A percentile compares a stretch with the other conserved stretches of the same genome.
Conservation (phyloP, 1,284 basidiomycete species). For the Sporisorium sorghi region DNA sequence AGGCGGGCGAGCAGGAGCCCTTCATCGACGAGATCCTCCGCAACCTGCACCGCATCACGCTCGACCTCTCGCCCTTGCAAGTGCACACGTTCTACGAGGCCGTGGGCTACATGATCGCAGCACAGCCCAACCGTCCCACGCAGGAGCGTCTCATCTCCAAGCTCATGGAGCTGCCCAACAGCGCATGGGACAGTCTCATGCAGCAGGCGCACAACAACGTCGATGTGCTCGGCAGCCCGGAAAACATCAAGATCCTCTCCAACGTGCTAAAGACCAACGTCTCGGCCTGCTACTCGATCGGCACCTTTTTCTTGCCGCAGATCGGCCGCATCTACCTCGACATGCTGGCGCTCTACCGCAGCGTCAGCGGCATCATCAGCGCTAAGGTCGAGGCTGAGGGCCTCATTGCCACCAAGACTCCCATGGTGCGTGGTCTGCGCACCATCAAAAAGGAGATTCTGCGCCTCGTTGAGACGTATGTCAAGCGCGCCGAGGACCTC, state of each 20-base stretch:
- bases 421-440: conserved; percentile 90
- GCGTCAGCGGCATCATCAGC: conserved; percentile 96
- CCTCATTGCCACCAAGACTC: conserved; percentile 93
- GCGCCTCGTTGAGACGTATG: conserved; percentile 94
- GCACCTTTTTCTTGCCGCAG: conserved; percentile 95
- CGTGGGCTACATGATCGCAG: conserved; percentile 98
- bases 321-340: conserved; percentile 96
- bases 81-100: conserved; percentile 78
- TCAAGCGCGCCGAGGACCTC: conserved; percentile 94
- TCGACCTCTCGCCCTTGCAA: conserved; percentile 94
- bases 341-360: conserved; percentile 98
- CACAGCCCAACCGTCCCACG: conserved; percentile 95
- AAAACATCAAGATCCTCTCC: conserved; percentile 96
- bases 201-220: conserved; percentile 91
- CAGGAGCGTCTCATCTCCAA: conserved; percentile 95
- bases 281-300: conserved; percentile 95
- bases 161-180: conserved; percentile 97
- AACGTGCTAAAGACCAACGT: conserved; percentile 99
- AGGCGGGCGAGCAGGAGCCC: conserved; percentile 95
- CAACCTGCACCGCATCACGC: conserved; percentile 90
- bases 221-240: conserved; percentile 88
- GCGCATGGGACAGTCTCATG: conserved; percentile 98
- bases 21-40: conserved; percentile 98
- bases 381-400: conserved; percentile 85
- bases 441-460: conserved; percentile 99